Conservation (phyloP, 1,284 basidiomycete genomes). For the Sanghuangporus weigelae region DNA sequence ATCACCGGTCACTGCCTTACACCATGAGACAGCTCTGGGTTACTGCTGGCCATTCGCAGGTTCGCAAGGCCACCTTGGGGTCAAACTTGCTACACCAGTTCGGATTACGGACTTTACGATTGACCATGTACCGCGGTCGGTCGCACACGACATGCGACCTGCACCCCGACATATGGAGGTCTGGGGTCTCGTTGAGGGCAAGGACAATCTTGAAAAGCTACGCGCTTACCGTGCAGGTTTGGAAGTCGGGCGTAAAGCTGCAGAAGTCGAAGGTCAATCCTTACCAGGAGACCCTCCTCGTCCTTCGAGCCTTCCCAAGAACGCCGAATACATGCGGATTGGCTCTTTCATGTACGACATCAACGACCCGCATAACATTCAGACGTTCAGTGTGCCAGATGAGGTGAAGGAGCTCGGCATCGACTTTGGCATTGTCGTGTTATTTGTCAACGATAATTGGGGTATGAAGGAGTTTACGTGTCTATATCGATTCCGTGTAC, state of each 20-base stretch:
- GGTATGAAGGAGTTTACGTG: constrained; percentile 83
- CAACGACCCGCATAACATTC: constrained; percentile 60
- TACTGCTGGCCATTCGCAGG: constrained; percentile 93
- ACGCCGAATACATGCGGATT: constrained; percentile 63
- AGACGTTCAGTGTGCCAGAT: constrained; percentile 78
- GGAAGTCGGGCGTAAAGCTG: constrained; percentile 28
- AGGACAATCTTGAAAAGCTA: constrained; percentile 62
- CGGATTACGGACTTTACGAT: constrained; percentile 77
- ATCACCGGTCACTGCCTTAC: constrained; percentile 79
- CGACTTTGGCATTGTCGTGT: constrained; percentile 77
- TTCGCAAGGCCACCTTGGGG: constrained; percentile 71
- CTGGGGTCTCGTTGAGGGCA: constrained; percentile 81
- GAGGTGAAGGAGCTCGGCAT: constrained; percentile 66
- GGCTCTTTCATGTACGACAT: constrained; percentile 81
- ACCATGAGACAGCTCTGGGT: constrained; percentile 77
- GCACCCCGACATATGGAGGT: constrained; percentile 87
- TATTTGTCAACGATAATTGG: constrained; percentile 83
- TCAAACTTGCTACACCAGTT: constrained; percentile 67
- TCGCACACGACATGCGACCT: constrained; percentile 72
- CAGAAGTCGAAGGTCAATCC: constrained; percentile 34
- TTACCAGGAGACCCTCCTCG: constrained; percentile 35
- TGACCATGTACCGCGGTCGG: constrained; percentile 80
- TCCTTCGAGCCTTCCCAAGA: constrained; percentile 47
- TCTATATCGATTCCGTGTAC: constrained; percentile 83
- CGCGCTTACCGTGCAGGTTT: constrained; percentile 42